Base-by-base conservation (phyloP, 2,329 filamentous ascomycete genomes). In the Trichophyton equinum region DNA sequence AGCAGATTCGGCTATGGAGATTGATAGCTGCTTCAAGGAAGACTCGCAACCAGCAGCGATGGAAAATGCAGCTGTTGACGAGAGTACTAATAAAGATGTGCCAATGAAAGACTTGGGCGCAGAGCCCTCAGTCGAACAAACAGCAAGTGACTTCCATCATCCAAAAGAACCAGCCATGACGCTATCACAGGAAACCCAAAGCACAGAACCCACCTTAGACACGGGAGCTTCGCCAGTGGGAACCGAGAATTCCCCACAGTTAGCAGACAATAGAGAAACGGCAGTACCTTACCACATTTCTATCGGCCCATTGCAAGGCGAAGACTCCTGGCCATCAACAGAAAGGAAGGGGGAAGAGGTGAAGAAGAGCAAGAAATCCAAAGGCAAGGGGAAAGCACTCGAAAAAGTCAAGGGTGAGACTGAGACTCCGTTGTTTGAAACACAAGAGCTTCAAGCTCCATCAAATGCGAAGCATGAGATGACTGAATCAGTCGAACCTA, bases 331-430 rank as follows among this genome's bases (percentile, higher is more conserved):
- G 58, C 33, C 18, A 7, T 25, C 42, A 4, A 51, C 27, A 30
- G 53, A 51, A 15, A 58, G 53, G 15, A 63, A 62, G 18, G 40
- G 27, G 25, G 62, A 63, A 55, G 60, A 60, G 40, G 57, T 40
- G 4, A 65, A 65, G 51, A 63, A 63, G 9, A 60, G 58, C 27
- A 60, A 62, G 30, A 61, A 60, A 38, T 40, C 47, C 8, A 62
- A 46, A 27, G 49, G 60, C 15, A 58, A 57, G 33, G 18, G 38
- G 7, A 58, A 59, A 25, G 15, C 30, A 13, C 49, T 60, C 15
- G 33, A 36, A 5, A 46, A 30, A 30, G 49, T 58, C 20, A 15
- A 46, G 15, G 4, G 2, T 25, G 33, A 44, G 22, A 25, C 6
- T 25, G 33, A 44, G 15, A 4, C 20, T 15, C 20, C 33, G n/a